Evolutionary conservation across 768 basidiomycete genomes (phyloP).

Genomic region (Pisolithus marmoratus): DNA sequence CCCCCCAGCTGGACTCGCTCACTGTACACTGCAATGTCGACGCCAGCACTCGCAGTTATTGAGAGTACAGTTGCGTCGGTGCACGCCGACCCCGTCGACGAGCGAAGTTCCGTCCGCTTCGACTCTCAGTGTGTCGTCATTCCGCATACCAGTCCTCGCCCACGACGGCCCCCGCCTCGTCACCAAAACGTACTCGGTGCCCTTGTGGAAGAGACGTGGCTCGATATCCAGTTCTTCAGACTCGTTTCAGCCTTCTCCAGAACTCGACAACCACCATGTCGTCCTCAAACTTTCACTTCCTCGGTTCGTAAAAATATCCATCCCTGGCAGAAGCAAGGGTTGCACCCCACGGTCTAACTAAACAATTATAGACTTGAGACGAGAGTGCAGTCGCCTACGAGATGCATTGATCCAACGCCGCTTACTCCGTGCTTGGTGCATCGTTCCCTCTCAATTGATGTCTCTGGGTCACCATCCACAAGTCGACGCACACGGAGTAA

Average conservation of each 20-base stretch:
- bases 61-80: background rate
- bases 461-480: slow-evolving; percentile 5
- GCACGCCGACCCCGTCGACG: slow-evolving; percentile 11
- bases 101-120: slow-evolving; percentile 50
- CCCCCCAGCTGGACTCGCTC: background rate
- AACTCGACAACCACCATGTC: slow-evolving; percentile 40
- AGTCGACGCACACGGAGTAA: slow-evolving; percentile 15
- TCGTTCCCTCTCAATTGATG: slow-evolving; percentile 25
- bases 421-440: slow-evolving; percentile 55
- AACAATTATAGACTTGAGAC: slow-evolving; percentile 36
- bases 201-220: slow-evolving; percentile 51
- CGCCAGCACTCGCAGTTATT: background rate
- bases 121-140: slow-evolving; percentile 71
- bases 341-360: background rate
- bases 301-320: slow-evolving; percentile 35
- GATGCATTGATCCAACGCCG: slow-evolving; percentile 29
- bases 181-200: slow-evolving; percentile 65
- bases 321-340: background rate
- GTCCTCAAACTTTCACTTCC: slow-evolving; percentile 59
- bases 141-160: slow-evolving; percentile 43
- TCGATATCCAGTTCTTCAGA: slow-evolving; percentile 12
- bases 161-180: slow-evolving; percentile 46
- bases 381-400: slow-evolving; percentile 35
- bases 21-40: slow-evolving; percentile 10
- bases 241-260: slow-evolving; percentile 6